Conservation (phyloP, 306 rosid genomes). For the Quercus aquifolioides region DNA sequence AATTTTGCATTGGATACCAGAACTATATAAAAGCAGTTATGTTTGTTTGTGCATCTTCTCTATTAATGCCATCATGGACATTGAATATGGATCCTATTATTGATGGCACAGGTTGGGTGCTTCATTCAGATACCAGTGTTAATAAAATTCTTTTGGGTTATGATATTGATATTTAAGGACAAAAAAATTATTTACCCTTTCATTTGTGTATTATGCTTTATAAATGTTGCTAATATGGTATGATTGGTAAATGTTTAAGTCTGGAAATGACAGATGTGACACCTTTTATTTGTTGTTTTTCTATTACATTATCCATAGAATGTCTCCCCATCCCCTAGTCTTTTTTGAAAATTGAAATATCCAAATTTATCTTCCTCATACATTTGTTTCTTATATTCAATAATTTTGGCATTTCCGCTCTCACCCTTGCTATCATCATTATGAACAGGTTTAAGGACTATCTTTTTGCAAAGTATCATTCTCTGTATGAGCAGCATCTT, state of each 20-base stretch:
- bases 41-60: not conserved
- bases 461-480: constrained; percentile 76
- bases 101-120: constrained; percentile 3
- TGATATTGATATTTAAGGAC: not conserved
- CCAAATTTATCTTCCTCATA: not conserved
- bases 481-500: constrained; percentile 65
- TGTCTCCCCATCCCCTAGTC: not conserved
- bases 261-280: not conserved
- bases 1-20: not conserved
- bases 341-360: not conserved
- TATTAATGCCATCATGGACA: not conserved
- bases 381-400: constrained; percentile 3
- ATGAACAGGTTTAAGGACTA: constrained; percentile 82
- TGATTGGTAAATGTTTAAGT: not conserved
- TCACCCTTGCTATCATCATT: constrained; percentile 11
- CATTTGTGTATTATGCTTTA: not conserved
- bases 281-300: not conserved
- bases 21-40: not conserved
- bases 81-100: not conserved
- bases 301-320: not conserved
- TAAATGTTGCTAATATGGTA: not conserved
- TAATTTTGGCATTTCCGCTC: constrained; percentile 18
- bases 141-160: not conserved
- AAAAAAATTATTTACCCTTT: not conserved
- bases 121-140: not conserved